Base-by-base conservation (phyloP, 169 alveolate genomes). In the Plasmodium knowlesi region DNA sequence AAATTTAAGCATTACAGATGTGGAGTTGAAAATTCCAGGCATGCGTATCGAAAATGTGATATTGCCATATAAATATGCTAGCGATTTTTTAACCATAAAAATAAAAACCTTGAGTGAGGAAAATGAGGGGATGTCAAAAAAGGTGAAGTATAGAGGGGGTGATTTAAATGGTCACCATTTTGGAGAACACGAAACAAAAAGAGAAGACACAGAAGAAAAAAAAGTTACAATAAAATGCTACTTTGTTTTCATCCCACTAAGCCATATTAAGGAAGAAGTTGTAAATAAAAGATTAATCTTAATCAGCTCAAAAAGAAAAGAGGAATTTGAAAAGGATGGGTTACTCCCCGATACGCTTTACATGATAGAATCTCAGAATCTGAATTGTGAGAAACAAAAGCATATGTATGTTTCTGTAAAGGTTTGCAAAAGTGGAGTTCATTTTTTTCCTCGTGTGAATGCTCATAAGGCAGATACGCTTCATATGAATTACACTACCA, bases 1-100 rank as follows among this genome's bases (percentile, higher is more conserved):
- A 32, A 86, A 86, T 86, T 22, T 86, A 19, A 74, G 14, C 43
- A 86, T 86, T 37, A 73, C 71, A 4, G 93, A 86, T 54, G 79
- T 86, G n/a, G 82, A 86, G 30, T 43, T 86, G 67, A 86, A 86
- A 74, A 57, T 86, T 30, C 93, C 93, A n/a, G 93, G 93, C 8
- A 74, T 86, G 93, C 78, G 93, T 54, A 54, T 86, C 16, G 93
- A 86, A 70, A 86, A 86, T 46, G 80, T 86, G 9, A 76, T 86
- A 34, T 30, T 86, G 25, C 93, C 93, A 16, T 57, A 86, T 34
- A 86, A 86, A 76, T 70, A 54, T 86, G 34, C 50, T 19, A 86
- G 80, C 43, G 93, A 86, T 46, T n/a, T 86, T 28, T 28, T 86
- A 54, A 86, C 46, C 54, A 86, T 86, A 86, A 70, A 76, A 41